A percentile compares a stretch with the other conserved stretches of the same genome.
phyloP scores from a whole-genome alignment of 208 protist genomes.

The Wallacemonas sp. region DNA sequence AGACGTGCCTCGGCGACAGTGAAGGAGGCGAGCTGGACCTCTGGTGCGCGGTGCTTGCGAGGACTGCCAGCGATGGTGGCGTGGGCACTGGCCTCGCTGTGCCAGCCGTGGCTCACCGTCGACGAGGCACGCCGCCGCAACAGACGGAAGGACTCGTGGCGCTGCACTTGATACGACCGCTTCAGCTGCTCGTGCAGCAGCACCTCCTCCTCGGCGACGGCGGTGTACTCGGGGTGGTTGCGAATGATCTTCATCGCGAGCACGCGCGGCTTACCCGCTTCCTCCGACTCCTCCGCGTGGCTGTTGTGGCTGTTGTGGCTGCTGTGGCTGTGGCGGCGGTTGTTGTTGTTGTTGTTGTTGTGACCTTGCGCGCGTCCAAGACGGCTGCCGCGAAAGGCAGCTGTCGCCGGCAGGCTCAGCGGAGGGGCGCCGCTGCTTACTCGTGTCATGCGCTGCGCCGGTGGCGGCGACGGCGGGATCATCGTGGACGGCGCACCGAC shows the following conservation, averaged over 20 bases:
- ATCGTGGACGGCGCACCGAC: constrained; percentile 18
- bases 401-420: background rate
- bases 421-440: background rate
- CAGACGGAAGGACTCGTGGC: constrained; percentile 10
- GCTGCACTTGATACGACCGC: constrained; percentile 18
- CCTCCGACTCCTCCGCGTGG: constrained; percentile 7
- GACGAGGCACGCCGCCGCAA: constrained; percentile 3
- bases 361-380: no score
- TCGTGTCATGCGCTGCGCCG: constrained; percentile 11
- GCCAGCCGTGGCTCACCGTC: background rate
- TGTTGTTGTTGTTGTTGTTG: no score
- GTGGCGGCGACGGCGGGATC: constrained; percentile 13
- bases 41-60: constrained; percentile 7
- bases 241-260: constrained; percentile 44
- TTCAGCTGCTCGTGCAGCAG: constrained; percentile 38
- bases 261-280: constrained; percentile 14
- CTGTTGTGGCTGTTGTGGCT: background rate
- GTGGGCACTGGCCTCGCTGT: background rate
- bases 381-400: background rate
- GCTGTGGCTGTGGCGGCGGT: background rate
- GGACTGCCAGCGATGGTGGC: constrained; percentile 1
- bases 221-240: constrained; percentile 33
- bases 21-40: constrained; percentile 19
- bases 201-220: constrained; percentile 52
- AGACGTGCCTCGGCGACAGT: constrained; percentile 13